Conservation (phyloP, 768 basidiomycete genomes). For the Leccinum boreale region DNA sequence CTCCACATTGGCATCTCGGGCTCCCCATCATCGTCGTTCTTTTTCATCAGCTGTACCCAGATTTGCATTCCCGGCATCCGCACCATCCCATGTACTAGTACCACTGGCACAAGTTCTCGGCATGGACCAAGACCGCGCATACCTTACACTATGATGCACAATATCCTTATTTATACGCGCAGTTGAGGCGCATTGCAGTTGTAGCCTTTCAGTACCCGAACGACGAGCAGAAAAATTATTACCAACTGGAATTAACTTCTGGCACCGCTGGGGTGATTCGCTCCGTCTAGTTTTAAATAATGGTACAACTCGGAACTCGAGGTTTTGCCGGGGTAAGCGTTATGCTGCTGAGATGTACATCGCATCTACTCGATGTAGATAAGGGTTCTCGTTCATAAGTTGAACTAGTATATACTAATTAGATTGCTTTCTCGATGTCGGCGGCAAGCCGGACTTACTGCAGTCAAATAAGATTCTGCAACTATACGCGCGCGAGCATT, state of each 20-base stretch:
- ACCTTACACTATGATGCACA: slow-evolving; percentile 19
- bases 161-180: slow-evolving; percentile 19
- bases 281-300: background rate
- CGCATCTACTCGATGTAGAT: slow-evolving; percentile 12
- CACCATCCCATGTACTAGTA: slow-evolving; percentile 24
- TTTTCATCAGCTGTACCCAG: slow-evolving; percentile 14
- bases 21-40: background rate
- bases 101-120: slow-evolving; percentile 6
- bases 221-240: slow-evolving; percentile 3
- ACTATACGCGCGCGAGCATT: slow-evolving; percentile 97
- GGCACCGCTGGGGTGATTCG: background rate
- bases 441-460: slow-evolving; percentile 50
- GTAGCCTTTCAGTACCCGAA: slow-evolving; percentile 12
- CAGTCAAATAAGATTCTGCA: slow-evolving; percentile 91
- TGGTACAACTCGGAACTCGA: slow-evolving; percentile 15
- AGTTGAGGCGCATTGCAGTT: slow-evolving; percentile 20
- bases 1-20: slow-evolving; percentile 4
- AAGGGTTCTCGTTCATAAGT: slow-evolving; percentile 19
- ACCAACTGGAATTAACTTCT: slow-evolving; percentile 2
- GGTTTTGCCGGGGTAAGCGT: slow-evolving; percentile 2
- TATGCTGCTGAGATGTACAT: slow-evolving; percentile 16
- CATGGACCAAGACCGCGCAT: slow-evolving; percentile 26
- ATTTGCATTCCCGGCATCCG: slow-evolving; percentile 23
- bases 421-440: background rate
- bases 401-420: slow-evolving; percentile 20